Evolutionary conservation across 306 rosid species (phyloP).

Genomic region (Abrus precatorius): DNA sequence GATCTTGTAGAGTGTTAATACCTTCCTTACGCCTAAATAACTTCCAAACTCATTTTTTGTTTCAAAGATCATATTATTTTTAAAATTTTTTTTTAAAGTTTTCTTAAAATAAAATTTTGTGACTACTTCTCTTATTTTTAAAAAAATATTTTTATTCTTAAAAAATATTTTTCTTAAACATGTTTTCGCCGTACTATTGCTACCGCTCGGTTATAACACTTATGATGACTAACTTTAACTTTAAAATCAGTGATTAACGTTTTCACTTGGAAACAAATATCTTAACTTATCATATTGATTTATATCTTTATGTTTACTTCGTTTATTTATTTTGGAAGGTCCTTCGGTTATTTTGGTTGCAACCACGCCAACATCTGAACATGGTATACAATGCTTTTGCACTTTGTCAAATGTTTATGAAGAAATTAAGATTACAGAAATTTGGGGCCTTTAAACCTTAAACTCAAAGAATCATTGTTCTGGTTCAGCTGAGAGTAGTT

Average conservation of each 20-base stretch:
- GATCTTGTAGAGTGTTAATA: too few species aligned
- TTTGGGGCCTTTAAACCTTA: background rate
- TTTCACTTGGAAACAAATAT: background rate
- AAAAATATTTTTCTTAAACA: too few species aligned
- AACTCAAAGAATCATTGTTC: background rate
- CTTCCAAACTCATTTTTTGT: too few species aligned
- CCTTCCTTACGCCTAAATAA: too few species aligned
- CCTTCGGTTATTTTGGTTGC: constrained; percentile 4
- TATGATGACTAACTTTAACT: background rate
- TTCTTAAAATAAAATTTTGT: too few species aligned
- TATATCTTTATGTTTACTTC: background rate
- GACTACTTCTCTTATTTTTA: too few species aligned
- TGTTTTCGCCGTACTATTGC: too few species aligned
- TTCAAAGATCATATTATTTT: too few species aligned
- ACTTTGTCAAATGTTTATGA: background rate
- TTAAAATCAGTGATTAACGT: background rate
- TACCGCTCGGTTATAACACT: too few species aligned
- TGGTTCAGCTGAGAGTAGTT: background rate
- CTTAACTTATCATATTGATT: background rate
- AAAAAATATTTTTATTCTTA: too few species aligned
- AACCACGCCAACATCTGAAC: background rate
- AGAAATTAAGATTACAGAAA: background rate
- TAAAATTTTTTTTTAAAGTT: too few species aligned
- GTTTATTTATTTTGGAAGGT: background rate
- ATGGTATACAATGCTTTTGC: background rate